Conservation (phyloP, 495 filamentous ascomycete species). For the Podospora anserina region DNA sequence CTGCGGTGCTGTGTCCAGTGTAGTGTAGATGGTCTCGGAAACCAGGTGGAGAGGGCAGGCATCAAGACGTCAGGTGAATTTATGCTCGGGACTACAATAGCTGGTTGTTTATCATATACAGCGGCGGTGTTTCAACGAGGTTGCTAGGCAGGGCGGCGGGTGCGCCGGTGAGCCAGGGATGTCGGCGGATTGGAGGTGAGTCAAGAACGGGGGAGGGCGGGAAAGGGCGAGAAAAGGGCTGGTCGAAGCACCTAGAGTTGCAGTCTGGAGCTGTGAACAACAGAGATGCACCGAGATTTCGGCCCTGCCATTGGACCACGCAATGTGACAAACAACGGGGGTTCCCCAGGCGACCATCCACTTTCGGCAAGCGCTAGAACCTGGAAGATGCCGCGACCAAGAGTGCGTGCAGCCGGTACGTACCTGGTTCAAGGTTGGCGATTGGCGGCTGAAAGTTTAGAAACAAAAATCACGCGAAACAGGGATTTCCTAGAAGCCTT, state of each 20-base stretch:
- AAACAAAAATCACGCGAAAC: background rate
- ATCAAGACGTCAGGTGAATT: background rate
- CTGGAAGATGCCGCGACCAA: constrained; percentile 2
- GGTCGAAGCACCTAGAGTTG: background rate
- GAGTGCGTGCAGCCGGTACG: background rate
- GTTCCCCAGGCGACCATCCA: constrained; percentile 22
- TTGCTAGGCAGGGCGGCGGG: constrained; percentile 19
- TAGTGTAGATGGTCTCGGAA: background rate
- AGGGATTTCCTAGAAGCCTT: background rate
- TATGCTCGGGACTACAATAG: constrained; percentile 5
- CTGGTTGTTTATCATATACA: constrained; percentile 14
- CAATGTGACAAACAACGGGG: constrained; percentile 18
- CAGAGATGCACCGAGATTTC: constrained; percentile 1
- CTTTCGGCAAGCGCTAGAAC: constrained; percentile 3
- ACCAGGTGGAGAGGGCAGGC: background rate
- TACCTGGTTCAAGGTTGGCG: background rate
- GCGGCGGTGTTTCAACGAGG: constrained; percentile 5
- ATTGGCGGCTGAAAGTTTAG: background rate
- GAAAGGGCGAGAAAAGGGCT: background rate
- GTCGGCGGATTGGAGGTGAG: constrained; percentile 1
- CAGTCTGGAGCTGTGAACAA: constrained; percentile 3
- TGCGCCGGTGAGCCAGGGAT: constrained; percentile 2
- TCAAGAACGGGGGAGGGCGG: background rate
- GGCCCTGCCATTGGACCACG: constrained; percentile 19
- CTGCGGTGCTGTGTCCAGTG: background rate